phyloP scores from a whole-genome alignment of 2,329 filamentous ascomycete species.

The Beauveria sp. region DNA sequence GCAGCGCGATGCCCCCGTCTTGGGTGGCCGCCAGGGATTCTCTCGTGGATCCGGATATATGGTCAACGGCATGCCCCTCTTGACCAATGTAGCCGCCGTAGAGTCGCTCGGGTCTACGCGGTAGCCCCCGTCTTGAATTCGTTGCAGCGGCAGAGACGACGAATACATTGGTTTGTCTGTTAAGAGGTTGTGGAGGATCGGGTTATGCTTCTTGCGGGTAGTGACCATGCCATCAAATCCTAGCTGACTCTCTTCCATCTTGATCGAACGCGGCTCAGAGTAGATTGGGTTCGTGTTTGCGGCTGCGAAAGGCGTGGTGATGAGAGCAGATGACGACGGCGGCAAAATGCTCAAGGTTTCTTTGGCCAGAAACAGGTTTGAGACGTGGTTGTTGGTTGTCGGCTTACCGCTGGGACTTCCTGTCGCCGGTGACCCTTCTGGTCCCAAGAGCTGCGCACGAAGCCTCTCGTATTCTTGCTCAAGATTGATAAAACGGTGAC shows the following conservation, averaged over 20 bases:
- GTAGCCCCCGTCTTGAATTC: conserved; percentile 42
- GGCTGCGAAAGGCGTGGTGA: conserved; percentile 80
- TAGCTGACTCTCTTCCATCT: conserved; percentile 43
- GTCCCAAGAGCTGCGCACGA: conserved; percentile 47
- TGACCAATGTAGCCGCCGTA: conserved; percentile 68
- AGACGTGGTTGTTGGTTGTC: conserved; percentile 40
- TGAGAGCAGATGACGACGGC: conserved; percentile 74
- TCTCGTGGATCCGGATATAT: conserved; percentile 71
- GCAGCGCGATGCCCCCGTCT: conserved; percentile 50
- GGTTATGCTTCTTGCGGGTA: conserved; percentile 59
- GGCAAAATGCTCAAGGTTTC: conserved; percentile 69
- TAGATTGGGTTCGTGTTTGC: conserved; percentile 38
- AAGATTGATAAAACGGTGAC: conserved; percentile 71
- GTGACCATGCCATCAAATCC: conserved; percentile 42
- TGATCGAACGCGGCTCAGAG: conserved; percentile 29
- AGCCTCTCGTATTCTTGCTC: conserved; percentile 79
- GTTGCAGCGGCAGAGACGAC: conserved; percentile 73
- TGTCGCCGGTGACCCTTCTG: conserved; percentile 20
- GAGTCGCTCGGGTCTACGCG: conserved; percentile 16
- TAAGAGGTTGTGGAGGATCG: conserved; percentile 87
- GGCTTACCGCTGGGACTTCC: conserved; percentile 24
- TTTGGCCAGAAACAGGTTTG: conserved; percentile 68
- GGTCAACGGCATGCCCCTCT: conserved; percentile 82
- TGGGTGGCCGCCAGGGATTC: conserved; percentile 60
- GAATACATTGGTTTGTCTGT: conserved; percentile 93